phyloP scores from a whole-genome alignment of 345 rosid species.

The Lepidium africanum region DNA sequence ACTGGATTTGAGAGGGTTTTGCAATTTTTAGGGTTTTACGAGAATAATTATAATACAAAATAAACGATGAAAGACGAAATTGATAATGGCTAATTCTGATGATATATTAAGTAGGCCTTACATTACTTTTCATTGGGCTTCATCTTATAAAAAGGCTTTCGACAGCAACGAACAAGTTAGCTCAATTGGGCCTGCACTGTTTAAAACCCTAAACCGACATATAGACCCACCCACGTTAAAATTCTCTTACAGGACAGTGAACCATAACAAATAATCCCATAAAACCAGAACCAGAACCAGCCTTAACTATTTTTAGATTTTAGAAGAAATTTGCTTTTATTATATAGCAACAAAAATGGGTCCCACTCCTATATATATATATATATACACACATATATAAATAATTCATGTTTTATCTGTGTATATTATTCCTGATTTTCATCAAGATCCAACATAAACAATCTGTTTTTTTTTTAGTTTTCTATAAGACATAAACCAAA shows the following conservation, averaged over 20 bases:
- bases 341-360: neutral
- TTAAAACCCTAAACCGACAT: no score
- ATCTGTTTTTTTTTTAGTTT: neutral
- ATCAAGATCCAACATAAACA: neutral
- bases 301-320: neutral
- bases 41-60: neutral
- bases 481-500: neutral
- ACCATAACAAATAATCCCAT: neutral
- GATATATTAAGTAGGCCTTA: neutral
- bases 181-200: neutral
- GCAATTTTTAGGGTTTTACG: slow-evolving; percentile 15
- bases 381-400: no score
- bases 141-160: neutral
- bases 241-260: neutral
- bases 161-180: neutral
- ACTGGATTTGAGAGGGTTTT: slow-evolving; percentile 2
- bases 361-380: neutral
- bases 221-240: neutral
- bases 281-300: neutral
- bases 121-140: neutral
- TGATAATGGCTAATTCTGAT: neutral
- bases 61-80: neutral
- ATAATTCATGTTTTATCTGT: no score
- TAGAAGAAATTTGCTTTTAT: neutral
- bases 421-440: neutral